These are phyloP conservation scores for Eucalyptus cloeziana DNA, from an alignment of 345 rosid species.

Conservation along the genomic window DNA sequence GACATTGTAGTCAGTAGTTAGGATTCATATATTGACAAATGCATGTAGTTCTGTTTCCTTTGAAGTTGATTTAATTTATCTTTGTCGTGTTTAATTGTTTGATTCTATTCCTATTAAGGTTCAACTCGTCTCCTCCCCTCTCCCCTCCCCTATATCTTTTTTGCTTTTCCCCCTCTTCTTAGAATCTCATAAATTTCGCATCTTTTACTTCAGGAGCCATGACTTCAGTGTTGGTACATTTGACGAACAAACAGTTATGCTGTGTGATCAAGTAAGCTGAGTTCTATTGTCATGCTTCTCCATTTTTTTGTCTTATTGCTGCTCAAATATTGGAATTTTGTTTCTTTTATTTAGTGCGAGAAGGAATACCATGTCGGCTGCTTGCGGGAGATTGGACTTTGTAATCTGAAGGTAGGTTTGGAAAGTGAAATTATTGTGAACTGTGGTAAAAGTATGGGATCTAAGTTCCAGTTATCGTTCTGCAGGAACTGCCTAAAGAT, in stretches of 20 bases:
- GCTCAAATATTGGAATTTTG: not conserved
- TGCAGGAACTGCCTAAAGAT: constrained; percentile 71
- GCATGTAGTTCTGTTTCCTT: not conserved
- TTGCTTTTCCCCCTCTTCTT: not conserved
- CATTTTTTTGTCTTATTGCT: not conserved
- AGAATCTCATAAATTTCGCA: not conserved
- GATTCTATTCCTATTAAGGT: not conserved
- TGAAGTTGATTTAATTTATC: not conserved
- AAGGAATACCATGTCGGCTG: constrained; percentile 79
- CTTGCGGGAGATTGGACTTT: constrained; percentile 53
- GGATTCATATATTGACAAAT: not conserved
- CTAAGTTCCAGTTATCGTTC: not conserved
- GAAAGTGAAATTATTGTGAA: not conserved
- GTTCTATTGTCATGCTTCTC: not conserved
- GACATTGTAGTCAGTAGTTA: not conserved
- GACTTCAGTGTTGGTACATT: constrained; percentile 65
- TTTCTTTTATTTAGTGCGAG: constrained; percentile 63
- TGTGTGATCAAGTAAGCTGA: constrained; percentile 82
- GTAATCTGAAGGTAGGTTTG: constrained; percentile 74
- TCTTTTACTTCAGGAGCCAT: constrained; percentile 2
- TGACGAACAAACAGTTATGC: constrained; percentile 81
- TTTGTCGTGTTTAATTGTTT: not conserved
- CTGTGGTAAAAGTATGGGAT: not conserved
- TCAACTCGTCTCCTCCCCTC: not conserved
- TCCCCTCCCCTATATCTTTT: not conserved